Conservation (phyloP, 495 filamentous ascomycete species). For the Jackrogersella minutella region DNA sequence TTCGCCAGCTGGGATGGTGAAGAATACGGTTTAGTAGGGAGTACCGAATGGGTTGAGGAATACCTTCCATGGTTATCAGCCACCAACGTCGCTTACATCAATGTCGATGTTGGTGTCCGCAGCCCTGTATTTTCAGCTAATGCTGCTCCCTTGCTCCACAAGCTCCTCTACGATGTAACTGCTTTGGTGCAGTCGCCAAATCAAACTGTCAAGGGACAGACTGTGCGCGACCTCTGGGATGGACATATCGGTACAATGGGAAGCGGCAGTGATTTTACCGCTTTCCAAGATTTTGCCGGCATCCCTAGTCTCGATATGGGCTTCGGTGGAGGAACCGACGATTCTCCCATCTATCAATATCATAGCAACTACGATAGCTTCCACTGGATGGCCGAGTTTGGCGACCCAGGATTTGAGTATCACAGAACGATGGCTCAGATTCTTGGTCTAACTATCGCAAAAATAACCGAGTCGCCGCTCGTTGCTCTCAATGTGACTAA, state of each 20-base stretch:
- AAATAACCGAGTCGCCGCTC: slow-evolving; percentile 80
- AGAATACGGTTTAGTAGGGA: slow-evolving; percentile 91
- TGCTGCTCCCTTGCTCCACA: slow-evolving; percentile 81
- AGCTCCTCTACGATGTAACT: slow-evolving; percentile 74
- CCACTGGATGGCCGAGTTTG: slow-evolving; percentile 84
- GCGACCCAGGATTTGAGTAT: slow-evolving; percentile 84
- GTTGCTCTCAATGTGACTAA: slow-evolving; percentile 77
- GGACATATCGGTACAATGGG: slow-evolving; percentile 72
- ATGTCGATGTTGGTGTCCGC: slow-evolving; percentile 83
- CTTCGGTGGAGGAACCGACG: slow-evolving; percentile 64
- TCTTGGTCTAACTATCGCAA: slow-evolving; percentile 78
- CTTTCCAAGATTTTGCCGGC: slow-evolving; percentile 92
- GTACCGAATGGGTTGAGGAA: slow-evolving; percentile 96
- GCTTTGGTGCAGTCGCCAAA: slow-evolving; percentile 80
- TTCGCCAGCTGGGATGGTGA: slow-evolving; percentile 96
- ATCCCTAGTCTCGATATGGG: slow-evolving; percentile 85
- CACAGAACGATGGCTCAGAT: slow-evolving; percentile 83
- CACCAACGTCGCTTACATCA: slow-evolving; percentile 86
- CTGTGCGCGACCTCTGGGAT: slow-evolving; percentile 79
- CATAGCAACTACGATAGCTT: slow-evolving; percentile 95
- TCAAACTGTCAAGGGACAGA: slow-evolving; percentile 78
- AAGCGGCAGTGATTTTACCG: slow-evolving; percentile 85
- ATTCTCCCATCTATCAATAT: slow-evolving; percentile 71
- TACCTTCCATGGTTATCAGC: slow-evolving; percentile 83
- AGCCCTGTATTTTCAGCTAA: slow-evolving; percentile 74